These are phyloP conservation scores for Neurospora pannonica DNA, from an alignment of 495 filamentous ascomycete species.

Conservation along the genomic window DNA sequence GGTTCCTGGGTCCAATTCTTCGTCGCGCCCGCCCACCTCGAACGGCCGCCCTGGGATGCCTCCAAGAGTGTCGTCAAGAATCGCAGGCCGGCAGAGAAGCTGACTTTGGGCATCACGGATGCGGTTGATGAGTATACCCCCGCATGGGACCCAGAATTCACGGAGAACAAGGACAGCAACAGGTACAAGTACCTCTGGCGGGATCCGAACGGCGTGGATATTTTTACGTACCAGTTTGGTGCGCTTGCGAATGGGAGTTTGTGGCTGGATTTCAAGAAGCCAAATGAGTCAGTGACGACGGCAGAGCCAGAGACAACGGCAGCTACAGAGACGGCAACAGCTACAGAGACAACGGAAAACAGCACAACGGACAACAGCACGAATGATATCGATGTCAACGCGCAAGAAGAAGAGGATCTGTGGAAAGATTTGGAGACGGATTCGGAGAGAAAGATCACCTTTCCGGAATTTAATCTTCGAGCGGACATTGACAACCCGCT, in stretches of 20 bases:
- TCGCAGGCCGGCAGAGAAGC: neutral
- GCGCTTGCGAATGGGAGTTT: neutral
- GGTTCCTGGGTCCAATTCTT: constrained; percentile 44
- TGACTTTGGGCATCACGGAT: neutral
- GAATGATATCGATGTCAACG: neutral
- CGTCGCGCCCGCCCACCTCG: constrained; percentile 16
- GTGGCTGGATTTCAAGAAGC: neutral
- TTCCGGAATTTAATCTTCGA: neutral
- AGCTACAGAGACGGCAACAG: neutral
- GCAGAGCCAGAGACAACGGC: neutral
- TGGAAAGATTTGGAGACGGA: neutral
- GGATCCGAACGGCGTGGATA: neutral
- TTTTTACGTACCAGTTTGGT: neutral
- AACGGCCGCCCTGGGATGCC: constrained; percentile 6
- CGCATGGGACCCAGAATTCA: neutral
- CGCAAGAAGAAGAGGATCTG: neutral
- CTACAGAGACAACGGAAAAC: neutral
- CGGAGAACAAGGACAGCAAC: neutral
- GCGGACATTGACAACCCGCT: neutral
- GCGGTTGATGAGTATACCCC: neutral
- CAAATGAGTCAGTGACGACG: neutral
- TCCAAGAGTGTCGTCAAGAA: neutral
- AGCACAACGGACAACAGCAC: neutral
- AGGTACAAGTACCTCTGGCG: neutral
- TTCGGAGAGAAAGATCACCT: neutral